phyloP scores from a whole-genome alignment of 768 basidiomycete species.

The Trametes gibbosa region DNA sequence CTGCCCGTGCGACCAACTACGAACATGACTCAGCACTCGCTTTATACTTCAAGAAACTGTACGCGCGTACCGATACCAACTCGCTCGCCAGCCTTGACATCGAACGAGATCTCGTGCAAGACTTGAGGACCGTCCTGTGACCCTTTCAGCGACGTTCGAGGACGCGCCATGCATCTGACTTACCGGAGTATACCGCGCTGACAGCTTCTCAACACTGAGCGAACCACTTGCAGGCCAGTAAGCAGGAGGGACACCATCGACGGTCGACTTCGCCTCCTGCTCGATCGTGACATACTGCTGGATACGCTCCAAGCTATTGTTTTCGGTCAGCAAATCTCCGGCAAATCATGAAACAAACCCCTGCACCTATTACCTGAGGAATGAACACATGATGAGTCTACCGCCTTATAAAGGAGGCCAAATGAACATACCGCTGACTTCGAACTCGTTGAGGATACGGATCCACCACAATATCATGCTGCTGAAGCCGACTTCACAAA shows the following conservation, averaged over 20 bases:
- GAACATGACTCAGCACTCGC: background rate
- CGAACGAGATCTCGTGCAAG: constrained; percentile 49
- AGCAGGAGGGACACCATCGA: constrained; percentile 48
- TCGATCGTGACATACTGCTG: constrained; percentile 52
- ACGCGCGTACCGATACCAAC: constrained; percentile 44
- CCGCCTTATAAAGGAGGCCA: background rate
- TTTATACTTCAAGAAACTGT: no score
- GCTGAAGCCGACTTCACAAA: constrained; percentile 48
- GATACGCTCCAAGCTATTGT: constrained; percentile 43
- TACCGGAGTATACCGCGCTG: constrained; percentile 42
- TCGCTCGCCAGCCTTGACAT: constrained; percentile 54
- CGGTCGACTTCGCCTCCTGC: constrained; percentile 43
- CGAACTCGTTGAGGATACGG: constrained; percentile 42
- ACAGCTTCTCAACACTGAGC: constrained; percentile 46
- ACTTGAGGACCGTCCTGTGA: constrained; percentile 52
- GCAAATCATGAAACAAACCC: background rate
- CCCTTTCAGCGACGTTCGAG: constrained; percentile 2
- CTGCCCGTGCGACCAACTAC: constrained; percentile 54
- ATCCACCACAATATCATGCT: constrained; percentile 54
- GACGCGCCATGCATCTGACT: background rate
- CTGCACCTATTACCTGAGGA: constrained; percentile 33
- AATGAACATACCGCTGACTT: constrained; percentile 38
- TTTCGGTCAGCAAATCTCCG: background rate
- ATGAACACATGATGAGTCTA: background rate
- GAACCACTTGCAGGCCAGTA: constrained; percentile 59